A percentile compares a stretch with the other conserved stretches of the same genome.
phyloP scores from a whole-genome alignment of 805 yeast species.

The Suhomyces canberraensis region DNA sequence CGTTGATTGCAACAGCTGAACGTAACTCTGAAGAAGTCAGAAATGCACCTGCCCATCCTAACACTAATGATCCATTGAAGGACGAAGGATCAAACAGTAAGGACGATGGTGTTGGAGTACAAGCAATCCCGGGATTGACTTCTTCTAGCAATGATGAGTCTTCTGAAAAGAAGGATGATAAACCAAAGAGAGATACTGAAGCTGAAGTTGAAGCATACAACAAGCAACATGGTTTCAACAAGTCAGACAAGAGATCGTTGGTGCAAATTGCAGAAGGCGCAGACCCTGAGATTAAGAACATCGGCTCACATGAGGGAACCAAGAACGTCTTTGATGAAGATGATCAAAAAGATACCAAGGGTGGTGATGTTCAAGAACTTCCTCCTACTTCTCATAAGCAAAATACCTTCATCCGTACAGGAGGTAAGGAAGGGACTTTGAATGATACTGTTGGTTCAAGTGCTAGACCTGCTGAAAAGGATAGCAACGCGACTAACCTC shows the following conservation, averaged over 20 bases:
- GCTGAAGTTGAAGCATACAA: slow-evolving; percentile 24
- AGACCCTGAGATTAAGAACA: slow-evolving; percentile 14
- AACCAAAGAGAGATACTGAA: slow-evolving; percentile 11
- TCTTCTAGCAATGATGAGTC: slow-evolving; percentile 5
- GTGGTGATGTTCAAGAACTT: slow-evolving; percentile 12
- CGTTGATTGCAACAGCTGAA: slow-evolving; percentile 20
- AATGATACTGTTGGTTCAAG: not conserved
- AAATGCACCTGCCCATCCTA: slow-evolving; percentile 10
- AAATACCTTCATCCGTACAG: slow-evolving; percentile 12
- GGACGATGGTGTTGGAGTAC: slow-evolving; percentile 11
- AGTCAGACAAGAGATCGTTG: slow-evolving; percentile 20
- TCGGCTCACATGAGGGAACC: slow-evolving; percentile 13
- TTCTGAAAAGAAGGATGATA: slow-evolving; percentile 1
- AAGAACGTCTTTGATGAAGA: slow-evolving; percentile 7
- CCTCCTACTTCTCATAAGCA: slow-evolving; percentile 10
- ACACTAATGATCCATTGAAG: slow-evolving; percentile 1
- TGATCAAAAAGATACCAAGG: slow-evolving; percentile 2
- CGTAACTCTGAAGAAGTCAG: slow-evolving; percentile 14
- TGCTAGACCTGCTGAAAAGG: not conserved
- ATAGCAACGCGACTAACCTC: not conserved
- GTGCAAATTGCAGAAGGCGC: slow-evolving; percentile 26
- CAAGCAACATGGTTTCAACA: slow-evolving; percentile 23
- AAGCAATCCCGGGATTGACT: slow-evolving; percentile 18
- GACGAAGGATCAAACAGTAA: not conserved
- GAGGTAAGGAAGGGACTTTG: slow-evolving; percentile 14